Percentiles rank a stretch among this genome's conserved stretches.
phyloP scores from a whole-genome alignment of 768 basidiomycete species.

The Pleurotus ostreatus region DNA sequence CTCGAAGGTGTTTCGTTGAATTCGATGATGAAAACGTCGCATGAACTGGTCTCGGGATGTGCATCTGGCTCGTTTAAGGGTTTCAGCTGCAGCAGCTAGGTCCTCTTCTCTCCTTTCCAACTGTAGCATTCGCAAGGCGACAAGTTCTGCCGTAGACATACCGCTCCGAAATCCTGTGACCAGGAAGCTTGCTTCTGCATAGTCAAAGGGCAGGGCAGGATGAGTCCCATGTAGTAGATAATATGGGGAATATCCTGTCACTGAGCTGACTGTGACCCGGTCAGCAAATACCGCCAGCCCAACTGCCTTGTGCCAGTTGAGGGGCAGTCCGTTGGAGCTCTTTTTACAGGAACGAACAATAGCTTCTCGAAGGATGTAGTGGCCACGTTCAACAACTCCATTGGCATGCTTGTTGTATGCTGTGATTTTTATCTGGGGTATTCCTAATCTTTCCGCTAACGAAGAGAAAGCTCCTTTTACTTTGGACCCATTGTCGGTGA shows the following conservation, averaged over 20 bases:
- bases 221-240: slow-evolving; percentile 12
- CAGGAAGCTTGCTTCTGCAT: slow-evolving; percentile 27
- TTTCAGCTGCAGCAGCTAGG: too few relatives aligned
- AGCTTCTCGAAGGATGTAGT: slow-evolving; percentile 25
- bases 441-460: slow-evolving; percentile 5
- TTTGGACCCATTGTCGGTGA: slow-evolving; percentile 27
- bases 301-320: not conserved
- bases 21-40: too few relatives aligned
- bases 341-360: slow-evolving; percentile 12
- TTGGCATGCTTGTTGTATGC: slow-evolving; percentile 22
- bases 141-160: too few relatives aligned
- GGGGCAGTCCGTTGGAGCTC: not conserved
- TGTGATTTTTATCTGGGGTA: slow-evolving; percentile 25
- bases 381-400: slow-evolving; percentile 27
- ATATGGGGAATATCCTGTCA: slow-evolving; percentile 19
- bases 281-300: slow-evolving; percentile 14
- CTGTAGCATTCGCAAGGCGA: too few relatives aligned
- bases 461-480: slow-evolving; percentile 16
- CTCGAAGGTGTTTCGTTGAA: too few relatives aligned
- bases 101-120: too few relatives aligned
- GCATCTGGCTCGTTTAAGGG: too few relatives aligned
- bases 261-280: slow-evolving; percentile 14
- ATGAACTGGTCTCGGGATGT: too few relatives aligned
- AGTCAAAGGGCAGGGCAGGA: slow-evolving; percentile 26
- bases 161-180: slow-evolving; percentile 12